Base-by-base conservation (phyloP, 2,329 filamentous ascomycete species). In the Colletotrichum eremochloae region DNA sequence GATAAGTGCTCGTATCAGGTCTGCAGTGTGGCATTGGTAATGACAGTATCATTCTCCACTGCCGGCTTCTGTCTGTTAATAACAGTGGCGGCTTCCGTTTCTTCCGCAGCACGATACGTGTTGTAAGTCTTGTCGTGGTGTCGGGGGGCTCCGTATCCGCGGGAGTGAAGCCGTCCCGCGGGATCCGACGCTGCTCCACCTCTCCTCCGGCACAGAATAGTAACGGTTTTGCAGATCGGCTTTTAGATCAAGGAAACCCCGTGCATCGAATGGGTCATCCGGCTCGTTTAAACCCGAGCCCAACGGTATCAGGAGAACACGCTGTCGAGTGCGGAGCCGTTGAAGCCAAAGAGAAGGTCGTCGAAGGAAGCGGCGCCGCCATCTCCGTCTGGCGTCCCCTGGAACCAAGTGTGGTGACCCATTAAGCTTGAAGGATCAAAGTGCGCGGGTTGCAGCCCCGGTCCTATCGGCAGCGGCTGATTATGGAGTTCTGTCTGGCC, bases 321-420 rank as follows among this genome's bases (percentile, higher is more conserved):
- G 36, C 74, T 76, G n/a, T 78, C 79, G 24, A 78, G 75, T 24
- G 75, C 76, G 9, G 79, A 76, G 8, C 78, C 77, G 52, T 81
- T 79, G 48, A 81, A 79, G 1, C 79, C 79, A 61, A 81, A 80
- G 2, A 81, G 76, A 3, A 77, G 72, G 58, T 80, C 79, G 44
- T 80, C 79, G 5, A 78, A 53, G 0, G 75, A 75, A 1, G 71
- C 73, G 1, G 71, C 56, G 0, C 74, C 75, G 4, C 63, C 63
- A 44, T 75, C 44, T 18, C 63, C 52, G 18, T 64, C 46, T 20
- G 62, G 36, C 50, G 73, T 29, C 44, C 60, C 63, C 57, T 58
- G 56, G 11, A 63, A 63, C 55, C 36, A 67, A 8, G 42, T 44
- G 9, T 14, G 57, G 31, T 58, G 65, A n/a, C 29, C 62, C 14